A percentile compares a stretch with the other conserved stretches of the same genome.
phyloP scores from a whole-genome alignment of 2,329 filamentous ascomycete species.

The Fusarium fracticaudum region DNA sequence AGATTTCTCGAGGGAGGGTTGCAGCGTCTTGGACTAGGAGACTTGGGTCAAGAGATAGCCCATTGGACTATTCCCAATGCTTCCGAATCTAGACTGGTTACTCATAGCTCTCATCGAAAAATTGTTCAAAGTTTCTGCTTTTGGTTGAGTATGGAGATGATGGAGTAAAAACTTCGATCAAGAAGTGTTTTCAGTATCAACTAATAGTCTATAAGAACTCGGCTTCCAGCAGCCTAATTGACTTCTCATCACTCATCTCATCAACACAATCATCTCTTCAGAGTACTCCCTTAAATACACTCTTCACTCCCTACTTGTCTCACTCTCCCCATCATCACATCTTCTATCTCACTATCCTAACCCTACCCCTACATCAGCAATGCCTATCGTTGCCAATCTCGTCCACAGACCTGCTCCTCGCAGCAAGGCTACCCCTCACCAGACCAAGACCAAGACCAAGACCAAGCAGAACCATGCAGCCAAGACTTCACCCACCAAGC shows the following conservation, averaged over 20 bases:
- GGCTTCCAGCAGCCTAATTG: not conserved
- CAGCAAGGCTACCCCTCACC: not conserved
- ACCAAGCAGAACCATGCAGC: not conserved
- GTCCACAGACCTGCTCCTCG: not conserved
- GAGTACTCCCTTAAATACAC: not conserved
- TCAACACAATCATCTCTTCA: not conserved
- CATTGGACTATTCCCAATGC: not conserved
- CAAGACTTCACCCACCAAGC: not conserved
- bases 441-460: not conserved
- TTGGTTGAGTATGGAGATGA: not conserved
- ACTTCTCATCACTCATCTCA: conserved; percentile 12
- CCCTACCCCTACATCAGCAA: too few species aligned
- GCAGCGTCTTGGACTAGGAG: not conserved
- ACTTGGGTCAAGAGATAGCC: not conserved
- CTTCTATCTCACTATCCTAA: too few species aligned
- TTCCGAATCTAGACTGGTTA: not conserved
- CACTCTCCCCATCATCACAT: too few species aligned
- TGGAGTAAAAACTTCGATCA: not conserved
- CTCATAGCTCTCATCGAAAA: not conserved
- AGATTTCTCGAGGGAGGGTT: not conserved
- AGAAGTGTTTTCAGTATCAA: not conserved
- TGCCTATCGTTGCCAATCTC: conserved; percentile 10
- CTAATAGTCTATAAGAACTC: conserved; percentile 12
- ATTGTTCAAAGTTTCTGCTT: not conserved
- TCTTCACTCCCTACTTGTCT: not conserved